These are phyloP conservation scores for Xylaria sp. DNA, from an alignment of 2,329 filamentous ascomycete species.

Conservation along the genomic window DNA sequence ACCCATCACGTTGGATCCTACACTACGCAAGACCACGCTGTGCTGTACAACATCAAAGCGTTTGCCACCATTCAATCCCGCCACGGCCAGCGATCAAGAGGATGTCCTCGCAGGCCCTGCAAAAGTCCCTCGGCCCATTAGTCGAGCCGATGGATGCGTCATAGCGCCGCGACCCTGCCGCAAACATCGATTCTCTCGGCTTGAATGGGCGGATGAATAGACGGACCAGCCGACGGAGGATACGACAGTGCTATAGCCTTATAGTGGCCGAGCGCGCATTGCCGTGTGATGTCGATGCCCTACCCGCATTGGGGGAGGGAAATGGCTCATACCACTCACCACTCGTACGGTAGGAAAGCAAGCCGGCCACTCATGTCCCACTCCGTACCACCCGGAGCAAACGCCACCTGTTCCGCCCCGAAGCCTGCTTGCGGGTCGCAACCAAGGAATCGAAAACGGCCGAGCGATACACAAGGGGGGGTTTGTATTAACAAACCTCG, in stretches of 20 bases:
- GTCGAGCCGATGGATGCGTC: background rate
- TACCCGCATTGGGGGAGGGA: background rate
- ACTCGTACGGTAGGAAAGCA: background rate
- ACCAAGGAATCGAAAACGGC: background rate
- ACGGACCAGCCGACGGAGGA: background rate
- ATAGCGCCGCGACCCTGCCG: background rate
- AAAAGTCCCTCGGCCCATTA: background rate
- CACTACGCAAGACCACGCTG: too few relatives aligned
- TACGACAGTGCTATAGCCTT: background rate
- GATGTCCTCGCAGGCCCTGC: background rate
- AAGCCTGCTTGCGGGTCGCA: background rate
- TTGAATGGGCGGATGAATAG: background rate
- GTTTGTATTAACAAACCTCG: constrained; percentile 1
- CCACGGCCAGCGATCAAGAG: background rate
- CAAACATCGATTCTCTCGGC: background rate
- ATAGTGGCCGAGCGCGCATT: background rate
- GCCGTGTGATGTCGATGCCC: background rate
- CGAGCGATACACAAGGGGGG: background rate
- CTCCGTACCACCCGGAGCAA: constrained; percentile 4
- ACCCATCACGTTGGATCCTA: background rate
- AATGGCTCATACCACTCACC: background rate
- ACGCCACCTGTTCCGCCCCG: background rate
- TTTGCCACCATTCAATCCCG: constrained; percentile 8
- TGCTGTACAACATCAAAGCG: constrained; percentile 2
- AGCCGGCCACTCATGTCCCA: background rate